Evolutionary conservation across 2,329 filamentous ascomycete species (phyloP).

Genomic region (Fusarium verrucosum): DNA sequence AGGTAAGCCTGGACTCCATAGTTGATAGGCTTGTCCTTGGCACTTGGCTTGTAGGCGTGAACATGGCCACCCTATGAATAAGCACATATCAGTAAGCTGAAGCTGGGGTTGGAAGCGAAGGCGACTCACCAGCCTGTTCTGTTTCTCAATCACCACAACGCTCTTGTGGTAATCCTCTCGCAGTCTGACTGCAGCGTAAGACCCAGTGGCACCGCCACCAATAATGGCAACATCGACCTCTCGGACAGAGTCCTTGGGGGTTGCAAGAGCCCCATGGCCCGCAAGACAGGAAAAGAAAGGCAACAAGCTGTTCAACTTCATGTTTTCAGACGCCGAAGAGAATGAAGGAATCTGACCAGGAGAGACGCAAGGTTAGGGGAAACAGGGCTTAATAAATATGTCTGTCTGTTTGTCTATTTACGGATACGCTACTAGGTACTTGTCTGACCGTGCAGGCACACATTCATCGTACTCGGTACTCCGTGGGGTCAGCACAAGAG

Average conservation of each 20-base stretch:
- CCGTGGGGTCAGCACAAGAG: too few relatives aligned
- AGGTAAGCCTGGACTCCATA: constrained; percentile 32
- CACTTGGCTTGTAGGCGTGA: constrained; percentile 14
- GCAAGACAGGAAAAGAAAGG: background rate
- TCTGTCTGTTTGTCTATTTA: too few relatives aligned
- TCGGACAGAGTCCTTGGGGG: background rate
- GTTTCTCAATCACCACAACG: constrained; percentile 34
- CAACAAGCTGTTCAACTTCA: background rate
- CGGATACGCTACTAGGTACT: too few relatives aligned
- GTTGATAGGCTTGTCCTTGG: constrained; percentile 5
- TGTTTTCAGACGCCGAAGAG: background rate
- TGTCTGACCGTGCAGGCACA: too few relatives aligned
- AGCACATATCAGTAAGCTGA: background rate
- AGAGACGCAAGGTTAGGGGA: background rate
- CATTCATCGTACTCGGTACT: too few relatives aligned
- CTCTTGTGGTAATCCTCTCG: constrained; percentile 28
- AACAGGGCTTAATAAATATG: background rate
- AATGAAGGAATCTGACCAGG: background rate
- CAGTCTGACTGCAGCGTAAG: constrained; percentile 34
- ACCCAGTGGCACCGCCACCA: constrained; percentile 30
- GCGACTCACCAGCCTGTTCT: constrained; percentile 6
- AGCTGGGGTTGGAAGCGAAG: rapidly evolving
- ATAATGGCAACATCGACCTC: constrained; percentile 34
- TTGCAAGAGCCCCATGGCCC: background rate
- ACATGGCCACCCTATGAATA: constrained; percentile 28